A percentile compares a stretch with the other conserved stretches of the same genome.
These are phyloP conservation scores for Drechslera avenae DNA, from an alignment of 2,329 filamentous ascomycete genomes.

Conservation along the genomic window DNA sequence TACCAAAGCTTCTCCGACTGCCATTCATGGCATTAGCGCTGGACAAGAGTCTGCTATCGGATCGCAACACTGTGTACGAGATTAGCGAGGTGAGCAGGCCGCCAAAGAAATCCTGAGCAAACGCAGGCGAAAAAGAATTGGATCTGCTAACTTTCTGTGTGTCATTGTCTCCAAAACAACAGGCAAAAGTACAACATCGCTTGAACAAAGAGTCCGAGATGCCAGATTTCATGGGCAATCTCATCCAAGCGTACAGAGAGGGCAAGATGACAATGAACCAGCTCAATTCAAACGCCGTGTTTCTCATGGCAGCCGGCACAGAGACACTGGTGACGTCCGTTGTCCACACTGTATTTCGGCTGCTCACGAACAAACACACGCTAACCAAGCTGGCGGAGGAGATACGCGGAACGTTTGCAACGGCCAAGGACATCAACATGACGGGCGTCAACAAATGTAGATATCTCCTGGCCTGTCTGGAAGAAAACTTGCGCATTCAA, in stretches of 20 bases:
- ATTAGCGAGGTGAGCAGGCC: too few relatives aligned
- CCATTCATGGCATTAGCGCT: background rate
- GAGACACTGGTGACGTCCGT: conserved; percentile 25
- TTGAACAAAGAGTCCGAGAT: too few relatives aligned
- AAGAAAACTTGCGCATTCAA: conserved; percentile 38
- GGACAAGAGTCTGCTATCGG: background rate
- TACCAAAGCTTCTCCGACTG: background rate
- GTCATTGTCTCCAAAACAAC: too few relatives aligned
- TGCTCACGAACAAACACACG: conserved; percentile 6
- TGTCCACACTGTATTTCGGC: conserved; percentile 10
- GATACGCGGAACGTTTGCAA: conserved; percentile 15
- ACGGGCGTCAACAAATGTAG: background rate
- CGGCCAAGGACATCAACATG: conserved; percentile 17
- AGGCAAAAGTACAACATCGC: too few relatives aligned
- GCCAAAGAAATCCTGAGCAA: too few relatives aligned
- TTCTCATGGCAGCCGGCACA: conserved; percentile 21
- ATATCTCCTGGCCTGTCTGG: conserved; percentile 4
- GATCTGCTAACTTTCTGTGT: too few relatives aligned
- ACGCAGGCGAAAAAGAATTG: too few relatives aligned
- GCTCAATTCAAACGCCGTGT: conserved; percentile 4
- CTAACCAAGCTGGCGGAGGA: conserved; percentile 16
- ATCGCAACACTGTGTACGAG: too few relatives aligned
- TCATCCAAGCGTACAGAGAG: conserved; percentile 29
- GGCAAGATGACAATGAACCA: background rate
- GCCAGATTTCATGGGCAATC: conserved; percentile 4